A percentile compares a stretch with the other conserved stretches of the same genome.
phyloP scores from a whole-genome alignment of 352 stramenopile genomes.

The Phytophthora citrophthora region DNA sequence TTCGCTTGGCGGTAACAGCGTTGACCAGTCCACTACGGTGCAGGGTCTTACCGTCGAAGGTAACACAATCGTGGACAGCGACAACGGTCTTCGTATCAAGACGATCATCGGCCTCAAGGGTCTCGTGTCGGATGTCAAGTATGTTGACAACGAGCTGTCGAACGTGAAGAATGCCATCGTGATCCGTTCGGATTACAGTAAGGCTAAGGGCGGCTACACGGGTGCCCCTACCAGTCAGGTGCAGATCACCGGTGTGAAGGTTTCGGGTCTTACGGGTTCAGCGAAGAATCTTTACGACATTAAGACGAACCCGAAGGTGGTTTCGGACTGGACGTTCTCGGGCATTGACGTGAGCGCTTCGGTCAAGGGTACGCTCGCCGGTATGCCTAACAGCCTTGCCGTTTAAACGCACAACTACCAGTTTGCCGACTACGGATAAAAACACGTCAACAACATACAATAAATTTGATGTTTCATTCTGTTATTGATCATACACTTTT shows the following conservation, averaged over 20 bases:
- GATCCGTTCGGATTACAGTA: constrained; percentile 23
- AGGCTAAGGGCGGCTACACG: constrained; percentile 29
- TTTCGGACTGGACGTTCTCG: constrained; percentile 23
- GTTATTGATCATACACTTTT: too few species aligned
- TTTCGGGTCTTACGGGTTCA: constrained; percentile 24
- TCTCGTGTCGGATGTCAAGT: constrained; percentile 21
- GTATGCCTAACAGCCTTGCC: constrained; percentile 6
- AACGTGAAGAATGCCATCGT: constrained; percentile 25
- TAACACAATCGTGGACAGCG: constrained; percentile 37
- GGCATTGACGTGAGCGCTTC: constrained; percentile 10
- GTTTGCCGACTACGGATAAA: constrained; percentile 1
- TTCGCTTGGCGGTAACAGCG: constrained; percentile 31
- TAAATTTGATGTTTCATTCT: constrained; percentile 2
- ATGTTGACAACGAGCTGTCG: constrained; percentile 25
- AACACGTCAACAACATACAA: constrained; percentile 1
- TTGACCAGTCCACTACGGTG: constrained; percentile 28
- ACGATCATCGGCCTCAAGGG: constrained; percentile 28
- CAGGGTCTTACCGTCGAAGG: constrained; percentile 23
- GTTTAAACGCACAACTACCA: constrained; percentile 4
- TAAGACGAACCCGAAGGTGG: constrained; percentile 25
- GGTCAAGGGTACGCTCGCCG: constrained; percentile 4
- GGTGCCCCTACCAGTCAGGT: constrained; percentile 18
- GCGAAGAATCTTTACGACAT: constrained; percentile 38
- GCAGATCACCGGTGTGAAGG: constrained; percentile 7
- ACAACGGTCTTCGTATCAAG: constrained; percentile 26